Evolutionary conservation across 495 filamentous ascomycete genomes (phyloP), one percentile per base, ranked within the genome.

Genomic region (Haplographium delicatum): DNA sequence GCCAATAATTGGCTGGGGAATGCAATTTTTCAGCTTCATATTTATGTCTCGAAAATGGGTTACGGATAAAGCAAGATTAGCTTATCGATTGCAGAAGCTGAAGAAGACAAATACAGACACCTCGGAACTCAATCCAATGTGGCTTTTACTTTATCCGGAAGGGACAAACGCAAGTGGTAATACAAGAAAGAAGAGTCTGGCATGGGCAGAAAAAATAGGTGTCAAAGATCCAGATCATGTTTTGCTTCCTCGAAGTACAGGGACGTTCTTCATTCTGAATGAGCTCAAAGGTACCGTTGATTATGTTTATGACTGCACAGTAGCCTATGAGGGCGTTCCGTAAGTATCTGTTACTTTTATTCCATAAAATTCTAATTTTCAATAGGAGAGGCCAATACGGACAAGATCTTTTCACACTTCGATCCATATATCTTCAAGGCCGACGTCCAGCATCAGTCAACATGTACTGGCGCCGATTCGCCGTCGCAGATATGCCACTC

Each of bases 1-100:
- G 18, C 88, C 88, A 8, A 60, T 91, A 24, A 65, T 91, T 27
- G 88, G 88, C 1, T 78, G 75, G 54, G 88, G 86, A 24, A 91
- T 91, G 84, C 76, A 81, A 72, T 86, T 93, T 63, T 85, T 81
- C 55, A 78, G 85, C 44, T 93, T 91, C 68, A 84, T 93, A 54
- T 91, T 93, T 65, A 80, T 93, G 67, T 83, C 85, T 2, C 74
- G 88, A 24, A 89, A 88, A 53, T 89, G 87, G 88, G 73, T 79
- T n/a, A 79, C 76, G 37, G 88, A 93, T 62, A 81, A 85, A 62
- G 76, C 79, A 1, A 76, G 85, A 38, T 65, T 93, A 34, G 78
- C 76, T 13, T 73, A 86, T 50, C 78, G 87, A 8, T 66, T 93
- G 26, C 69, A 76, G 33, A 84, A 87, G 62, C 76, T 93, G 46